A percentile compares a stretch with the other conserved stretches of the same genome.
These are phyloP conservation scores for Ochetophila trinervis DNA, from an alignment of 306 rosid species.

Conservation along the genomic window DNA sequence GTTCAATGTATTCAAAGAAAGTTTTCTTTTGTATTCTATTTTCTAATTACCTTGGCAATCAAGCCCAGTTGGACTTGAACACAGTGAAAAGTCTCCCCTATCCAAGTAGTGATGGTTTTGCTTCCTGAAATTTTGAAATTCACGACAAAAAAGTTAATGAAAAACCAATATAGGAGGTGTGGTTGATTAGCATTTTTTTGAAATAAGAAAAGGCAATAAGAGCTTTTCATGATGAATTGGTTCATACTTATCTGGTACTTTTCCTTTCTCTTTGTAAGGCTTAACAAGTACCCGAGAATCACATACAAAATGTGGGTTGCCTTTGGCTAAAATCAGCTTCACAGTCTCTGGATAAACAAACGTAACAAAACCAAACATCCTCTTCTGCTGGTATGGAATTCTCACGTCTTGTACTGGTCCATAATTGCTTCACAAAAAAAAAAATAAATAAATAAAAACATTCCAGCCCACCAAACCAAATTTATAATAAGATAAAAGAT, in stretches of 20 bases:
- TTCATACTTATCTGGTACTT: conserved; percentile 69
- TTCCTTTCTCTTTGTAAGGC: conserved; percentile 98
- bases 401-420: conserved; percentile 99
- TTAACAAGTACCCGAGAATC: conserved; percentile 95
- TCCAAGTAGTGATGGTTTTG: conserved; percentile 42
- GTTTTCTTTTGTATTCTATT: neutral
- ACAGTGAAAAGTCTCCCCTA: conserved; percentile 38
- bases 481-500: neutral
- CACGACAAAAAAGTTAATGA: neutral
- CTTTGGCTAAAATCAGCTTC: conserved; percentile 74
- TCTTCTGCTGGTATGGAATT: conserved; percentile 93
- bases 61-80: conserved; percentile 39
- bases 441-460: no score
- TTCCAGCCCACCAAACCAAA: neutral
- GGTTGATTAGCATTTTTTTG: neutral
- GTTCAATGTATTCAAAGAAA: neutral
- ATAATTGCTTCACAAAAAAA: conserved; percentile 55
- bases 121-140: conserved; percentile 35
- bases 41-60: conserved; percentile 33
- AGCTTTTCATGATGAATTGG: neutral
- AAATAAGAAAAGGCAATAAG: no score
- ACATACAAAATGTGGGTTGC: conserved; percentile 94
- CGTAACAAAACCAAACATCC: conserved; percentile 97
- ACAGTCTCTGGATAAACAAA: conserved; percentile 89
- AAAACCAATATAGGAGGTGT: neutral